Conservation (phyloP, 371 early-diverging fungal genomes). For the Rhizopus sp. region DNA sequence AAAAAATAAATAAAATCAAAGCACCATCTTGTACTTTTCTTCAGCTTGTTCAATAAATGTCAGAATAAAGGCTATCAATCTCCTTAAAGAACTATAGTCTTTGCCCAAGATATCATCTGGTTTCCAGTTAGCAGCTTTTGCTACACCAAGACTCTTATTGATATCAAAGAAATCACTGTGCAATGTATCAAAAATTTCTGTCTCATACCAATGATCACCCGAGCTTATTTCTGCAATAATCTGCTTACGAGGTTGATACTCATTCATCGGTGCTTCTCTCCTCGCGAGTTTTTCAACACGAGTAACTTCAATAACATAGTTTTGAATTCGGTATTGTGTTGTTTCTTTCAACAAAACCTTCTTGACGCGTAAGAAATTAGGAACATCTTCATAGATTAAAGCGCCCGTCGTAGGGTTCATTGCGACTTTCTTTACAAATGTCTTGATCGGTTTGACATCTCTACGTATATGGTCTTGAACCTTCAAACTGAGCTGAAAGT, state of each 20-base stretch:
- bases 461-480: constrained; percentile 25
- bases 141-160: constrained; percentile 31
- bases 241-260: constrained; percentile 25
- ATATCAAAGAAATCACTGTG: constrained; percentile 29
- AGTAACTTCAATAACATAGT: constrained; percentile 44
- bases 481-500: constrained; percentile 40
- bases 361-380: constrained; percentile 38
- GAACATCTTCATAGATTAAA: constrained; percentile 48
- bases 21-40: constrained; percentile 5
- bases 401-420: constrained; percentile 34
- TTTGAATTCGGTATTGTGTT: constrained; percentile 27
- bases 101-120: constrained; percentile 37
- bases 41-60: constrained; percentile 1
- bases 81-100: neutral
- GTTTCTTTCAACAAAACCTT: constrained; percentile 35
- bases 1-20: no score
- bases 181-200: constrained; percentile 31
- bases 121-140: constrained; percentile 38
- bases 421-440: constrained; percentile 48
- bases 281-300: constrained; percentile 38
- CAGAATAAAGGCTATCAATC: neutral
- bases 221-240: constrained; percentile 31
- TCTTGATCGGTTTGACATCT: constrained; percentile 50
- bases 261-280: constrained; percentile 7
- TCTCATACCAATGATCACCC: constrained; percentile 39